These are phyloP conservation scores for Suillus americanus DNA, from an alignment of 768 basidiomycete genomes.

Conservation along the genomic window DNA sequence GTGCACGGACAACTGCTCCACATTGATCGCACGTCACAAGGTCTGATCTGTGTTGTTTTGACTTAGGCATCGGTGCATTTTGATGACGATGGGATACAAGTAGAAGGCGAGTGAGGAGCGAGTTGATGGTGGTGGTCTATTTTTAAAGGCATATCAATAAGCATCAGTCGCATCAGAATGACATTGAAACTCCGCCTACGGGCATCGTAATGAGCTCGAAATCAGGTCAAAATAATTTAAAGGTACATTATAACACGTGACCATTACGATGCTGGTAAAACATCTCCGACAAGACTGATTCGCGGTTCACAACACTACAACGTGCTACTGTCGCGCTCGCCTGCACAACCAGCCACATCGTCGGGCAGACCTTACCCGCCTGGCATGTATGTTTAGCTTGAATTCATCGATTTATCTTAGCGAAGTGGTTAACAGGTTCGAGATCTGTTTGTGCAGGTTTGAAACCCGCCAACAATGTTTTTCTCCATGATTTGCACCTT, in stretches of 20 bases:
- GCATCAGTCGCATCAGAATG: background rate
- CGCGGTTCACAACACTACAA: too few relatives aligned
- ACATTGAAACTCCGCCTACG: background rate
- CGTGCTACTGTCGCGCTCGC: too few relatives aligned
- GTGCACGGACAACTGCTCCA: background rate
- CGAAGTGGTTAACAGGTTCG: too few relatives aligned
- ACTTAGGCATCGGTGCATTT: background rate
- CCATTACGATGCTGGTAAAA: background rate
- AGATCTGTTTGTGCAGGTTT: too few relatives aligned
- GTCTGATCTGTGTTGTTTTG: background rate
- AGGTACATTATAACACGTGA: background rate
- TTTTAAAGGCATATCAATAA: too few relatives aligned
- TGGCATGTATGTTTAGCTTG: too few relatives aligned
- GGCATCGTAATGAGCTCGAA: background rate
- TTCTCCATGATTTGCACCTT: too few relatives aligned
- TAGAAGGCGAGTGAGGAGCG: background rate
- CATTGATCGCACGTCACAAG: background rate
- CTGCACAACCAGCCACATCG: too few relatives aligned
- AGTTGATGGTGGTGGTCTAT: background rate
- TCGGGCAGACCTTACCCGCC: too few relatives aligned
- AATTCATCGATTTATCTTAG: too few relatives aligned
- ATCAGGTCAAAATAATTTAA: background rate
- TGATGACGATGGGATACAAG: background rate
- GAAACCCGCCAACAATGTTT: too few relatives aligned
- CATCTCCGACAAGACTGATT: too few relatives aligned